Evolutionary conservation across 1,139 yeast genomes (phyloP).

Genomic region (Yarrowia galli): DNA sequence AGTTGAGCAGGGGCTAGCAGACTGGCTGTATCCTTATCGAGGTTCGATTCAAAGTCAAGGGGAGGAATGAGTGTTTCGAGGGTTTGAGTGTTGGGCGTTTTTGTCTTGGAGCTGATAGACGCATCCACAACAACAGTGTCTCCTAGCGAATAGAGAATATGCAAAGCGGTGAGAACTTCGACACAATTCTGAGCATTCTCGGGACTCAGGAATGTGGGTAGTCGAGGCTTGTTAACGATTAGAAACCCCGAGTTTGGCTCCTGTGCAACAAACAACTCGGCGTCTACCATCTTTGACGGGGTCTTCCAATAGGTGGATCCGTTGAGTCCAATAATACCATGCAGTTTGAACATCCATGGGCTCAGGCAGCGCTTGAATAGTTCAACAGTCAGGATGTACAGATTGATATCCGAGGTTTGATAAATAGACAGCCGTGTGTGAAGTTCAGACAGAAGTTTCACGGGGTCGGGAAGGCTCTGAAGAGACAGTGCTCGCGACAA

Average conservation of each 20-base stretch:
- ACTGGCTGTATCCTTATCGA: background rate
- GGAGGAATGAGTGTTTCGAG: constrained; percentile 4
- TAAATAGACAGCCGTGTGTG: constrained; percentile 2
- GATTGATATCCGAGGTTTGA: constrained; percentile 2
- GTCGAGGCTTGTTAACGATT: background rate
- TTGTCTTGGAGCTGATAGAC: background rate
- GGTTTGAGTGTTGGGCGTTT: background rate
- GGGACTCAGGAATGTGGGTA: background rate
- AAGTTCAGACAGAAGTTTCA: constrained; percentile 13
- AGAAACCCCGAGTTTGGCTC: constrained; percentile 1
- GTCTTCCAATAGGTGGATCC: constrained; percentile 25
- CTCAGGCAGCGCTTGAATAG: constrained; percentile 2
- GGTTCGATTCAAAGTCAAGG: background rate
- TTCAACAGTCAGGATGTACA: constrained; percentile 8
- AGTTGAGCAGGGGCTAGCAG: background rate
- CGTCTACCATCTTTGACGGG: constrained; percentile 15
- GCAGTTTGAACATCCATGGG: constrained; percentile 15
- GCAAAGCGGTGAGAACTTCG: constrained; percentile 18
- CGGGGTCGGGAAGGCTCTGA: constrained; percentile 4
- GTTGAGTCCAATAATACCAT: constrained; percentile 11
- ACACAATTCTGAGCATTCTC: constrained; percentile 23
- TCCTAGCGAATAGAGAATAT: constrained; percentile 6
- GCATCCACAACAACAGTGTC: constrained; percentile 6
- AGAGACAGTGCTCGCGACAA: constrained; percentile 5
- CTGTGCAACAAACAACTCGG: constrained; percentile 22